Evolutionary conservation across 129 eudicot genomes (phyloP).

Genomic region (Chrysanthemum makinoi): DNA sequence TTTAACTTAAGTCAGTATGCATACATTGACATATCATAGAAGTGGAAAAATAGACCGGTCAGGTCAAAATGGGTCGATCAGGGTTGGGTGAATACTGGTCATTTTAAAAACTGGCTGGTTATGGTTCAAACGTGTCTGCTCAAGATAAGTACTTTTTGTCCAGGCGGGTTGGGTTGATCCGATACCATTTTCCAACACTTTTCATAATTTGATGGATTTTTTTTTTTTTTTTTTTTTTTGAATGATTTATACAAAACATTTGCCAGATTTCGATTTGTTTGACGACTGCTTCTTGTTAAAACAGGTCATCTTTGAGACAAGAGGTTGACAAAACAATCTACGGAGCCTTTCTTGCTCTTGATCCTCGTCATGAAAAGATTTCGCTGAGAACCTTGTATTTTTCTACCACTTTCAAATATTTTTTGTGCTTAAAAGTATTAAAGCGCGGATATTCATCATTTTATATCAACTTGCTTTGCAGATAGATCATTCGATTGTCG

Average conservation of each 20-base stretch:
- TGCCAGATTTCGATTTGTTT: background rate
- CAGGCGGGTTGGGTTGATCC: background rate
- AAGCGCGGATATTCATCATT: background rate
- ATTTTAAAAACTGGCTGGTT: too few species aligned
- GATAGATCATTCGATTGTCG: conserved; percentile 61
- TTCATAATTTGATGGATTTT: too few species aligned
- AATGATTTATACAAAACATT: background rate
- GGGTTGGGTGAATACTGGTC: too few species aligned
- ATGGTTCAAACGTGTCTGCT: too few species aligned
- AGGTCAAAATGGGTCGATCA: too few species aligned
- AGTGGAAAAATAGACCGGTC: too few species aligned
- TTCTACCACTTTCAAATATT: background rate
- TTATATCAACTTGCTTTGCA: conserved; percentile 23
- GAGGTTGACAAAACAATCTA: conserved; percentile 31
- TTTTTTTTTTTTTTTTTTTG: background rate
- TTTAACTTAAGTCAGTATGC: background rate
- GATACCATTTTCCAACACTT: background rate
- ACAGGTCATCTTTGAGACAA: conserved; percentile 53
- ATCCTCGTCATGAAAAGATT: conserved; percentile 37
- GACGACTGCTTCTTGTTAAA: background rate
- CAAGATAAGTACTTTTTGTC: too few species aligned
- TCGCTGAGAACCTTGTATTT: conserved; percentile 51
- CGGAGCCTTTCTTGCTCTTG: conserved; percentile 51
- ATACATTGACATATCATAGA: background rate
- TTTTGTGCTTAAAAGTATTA: background rate